These are phyloP conservation scores for Phytopythium sindhum DNA, from an alignment of 352 stramenopile genomes.

Conservation along the genomic window DNA sequence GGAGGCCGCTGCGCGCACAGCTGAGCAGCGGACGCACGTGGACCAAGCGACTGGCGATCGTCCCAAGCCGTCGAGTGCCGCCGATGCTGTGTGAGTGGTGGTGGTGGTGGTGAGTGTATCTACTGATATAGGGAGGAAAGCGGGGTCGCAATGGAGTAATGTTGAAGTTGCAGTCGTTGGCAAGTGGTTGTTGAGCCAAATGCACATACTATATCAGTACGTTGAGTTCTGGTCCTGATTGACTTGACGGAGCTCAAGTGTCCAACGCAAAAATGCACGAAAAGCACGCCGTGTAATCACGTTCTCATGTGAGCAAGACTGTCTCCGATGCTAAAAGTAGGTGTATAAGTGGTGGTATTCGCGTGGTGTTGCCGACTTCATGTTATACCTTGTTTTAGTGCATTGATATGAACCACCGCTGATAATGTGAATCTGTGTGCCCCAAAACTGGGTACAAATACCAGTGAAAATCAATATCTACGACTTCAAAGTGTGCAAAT, in stretches of 20 bases:
- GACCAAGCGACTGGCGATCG: neutral
- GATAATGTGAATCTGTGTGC: neutral
- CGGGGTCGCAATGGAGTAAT: neutral
- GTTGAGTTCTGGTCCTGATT: neutral
- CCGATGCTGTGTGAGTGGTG: neutral
- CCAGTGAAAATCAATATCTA: neutral
- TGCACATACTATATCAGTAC: too few relatives aligned
- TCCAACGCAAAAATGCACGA: neutral
- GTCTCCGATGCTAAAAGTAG: too few relatives aligned
- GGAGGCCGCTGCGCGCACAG: constrained; percentile 8
- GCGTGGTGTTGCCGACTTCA: too few relatives aligned
- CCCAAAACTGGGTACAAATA: neutral
- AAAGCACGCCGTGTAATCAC: neutral
- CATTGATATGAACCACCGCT: too few relatives aligned
- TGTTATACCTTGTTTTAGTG: too few relatives aligned
- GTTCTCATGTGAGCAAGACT: too few relatives aligned
- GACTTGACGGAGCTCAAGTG: neutral
- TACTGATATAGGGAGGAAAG: neutral
- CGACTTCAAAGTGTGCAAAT: neutral
- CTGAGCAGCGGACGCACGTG: constrained; percentile 5
- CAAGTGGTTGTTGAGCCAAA: neutral
- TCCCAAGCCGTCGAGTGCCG: neutral
- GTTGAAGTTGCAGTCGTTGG: neutral
- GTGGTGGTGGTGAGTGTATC: neutral
- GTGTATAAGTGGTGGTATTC: too few relatives aligned